These are phyloP conservation scores for Dioscorea cayenensis DNA, from an alignment of 116 monocot species.

Conservation along the genomic window DNA sequence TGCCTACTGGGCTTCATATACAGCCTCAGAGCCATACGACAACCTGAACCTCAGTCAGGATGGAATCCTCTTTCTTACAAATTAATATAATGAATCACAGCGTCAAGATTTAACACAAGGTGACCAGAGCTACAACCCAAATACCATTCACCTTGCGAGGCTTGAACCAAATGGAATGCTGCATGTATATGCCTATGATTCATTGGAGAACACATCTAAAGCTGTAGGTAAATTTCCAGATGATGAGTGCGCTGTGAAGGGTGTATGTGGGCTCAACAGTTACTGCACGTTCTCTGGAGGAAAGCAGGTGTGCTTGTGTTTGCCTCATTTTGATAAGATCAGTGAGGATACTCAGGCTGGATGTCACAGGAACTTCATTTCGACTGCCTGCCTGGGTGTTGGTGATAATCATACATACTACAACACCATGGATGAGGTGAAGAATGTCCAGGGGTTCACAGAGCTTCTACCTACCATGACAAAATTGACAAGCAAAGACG, in stretches of 20 bases:
- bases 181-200: conserved; percentile 9
- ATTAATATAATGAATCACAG: not conserved
- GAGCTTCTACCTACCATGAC: not conserved
- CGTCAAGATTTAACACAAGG: not conserved
- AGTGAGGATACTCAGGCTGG: not conserved
- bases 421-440: not conserved
- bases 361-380: conserved; percentile 5
- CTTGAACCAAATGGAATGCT: conserved; percentile 21
- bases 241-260: conserved; percentile 11
- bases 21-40: not conserved
- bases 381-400: not conserved
- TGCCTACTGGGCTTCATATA: conserved; percentile 27
- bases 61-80: conserved; percentile 9
- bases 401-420: no score
- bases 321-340: conserved; percentile 6
- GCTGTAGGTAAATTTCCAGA: not conserved
- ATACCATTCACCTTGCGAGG: not conserved
- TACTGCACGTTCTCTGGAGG: conserved; percentile 1
- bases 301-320: conserved; percentile 2
- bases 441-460: not conserved
- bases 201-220: not conserved
- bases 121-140: not conserved
- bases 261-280: conserved; percentile 21
- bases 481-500: not conserved
- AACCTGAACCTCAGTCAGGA: conserved; percentile 1